These are phyloP conservation scores for Dactylellina haptotyla DNA, from an alignment of 2,329 filamentous ascomycete species.

Conservation along the genomic window DNA sequence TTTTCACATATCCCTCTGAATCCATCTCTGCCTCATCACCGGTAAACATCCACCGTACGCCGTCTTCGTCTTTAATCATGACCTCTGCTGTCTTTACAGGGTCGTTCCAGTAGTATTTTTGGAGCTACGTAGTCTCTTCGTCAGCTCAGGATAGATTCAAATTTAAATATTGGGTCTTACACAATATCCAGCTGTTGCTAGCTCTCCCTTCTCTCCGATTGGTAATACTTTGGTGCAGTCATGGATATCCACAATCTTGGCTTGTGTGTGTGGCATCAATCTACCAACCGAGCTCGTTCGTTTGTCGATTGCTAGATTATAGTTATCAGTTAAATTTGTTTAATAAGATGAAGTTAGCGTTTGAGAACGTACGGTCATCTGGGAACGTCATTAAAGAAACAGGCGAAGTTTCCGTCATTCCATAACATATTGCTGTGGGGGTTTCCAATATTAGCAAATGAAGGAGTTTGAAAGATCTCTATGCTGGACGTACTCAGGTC, in stretches of 20 bases:
- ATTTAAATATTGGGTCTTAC: conserved; percentile 68
- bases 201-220: conserved; percentile 76
- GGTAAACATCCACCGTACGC: conserved; percentile 84
- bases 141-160: background rate
- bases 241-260: conserved; percentile 77
- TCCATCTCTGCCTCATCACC: conserved; percentile 93
- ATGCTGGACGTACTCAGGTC: conserved; percentile 69
- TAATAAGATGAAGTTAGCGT: background rate
- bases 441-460: background rate
- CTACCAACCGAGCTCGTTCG: conserved; percentile 79
- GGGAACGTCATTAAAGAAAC: conserved; percentile 82
- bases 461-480: background rate
- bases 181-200: conserved; percentile 84
- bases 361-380: conserved; percentile 73
- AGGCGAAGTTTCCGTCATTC: conserved; percentile 90
- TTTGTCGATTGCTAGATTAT: conserved; percentile 63
- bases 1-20: conserved; percentile 76
- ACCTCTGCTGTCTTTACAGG: conserved; percentile 74
- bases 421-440: conserved; percentile 82
- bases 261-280: conserved; percentile 84
- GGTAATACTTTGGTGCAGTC: conserved; percentile 71
- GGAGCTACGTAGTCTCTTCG: conserved; percentile 32
- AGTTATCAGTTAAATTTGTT: background rate
- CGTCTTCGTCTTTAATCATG: conserved; percentile 68
- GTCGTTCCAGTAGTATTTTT: conserved; percentile 87